Conservation (phyloP, 2,329 filamentous ascomycete species). For the Rasamsonia emersonii region DNA sequence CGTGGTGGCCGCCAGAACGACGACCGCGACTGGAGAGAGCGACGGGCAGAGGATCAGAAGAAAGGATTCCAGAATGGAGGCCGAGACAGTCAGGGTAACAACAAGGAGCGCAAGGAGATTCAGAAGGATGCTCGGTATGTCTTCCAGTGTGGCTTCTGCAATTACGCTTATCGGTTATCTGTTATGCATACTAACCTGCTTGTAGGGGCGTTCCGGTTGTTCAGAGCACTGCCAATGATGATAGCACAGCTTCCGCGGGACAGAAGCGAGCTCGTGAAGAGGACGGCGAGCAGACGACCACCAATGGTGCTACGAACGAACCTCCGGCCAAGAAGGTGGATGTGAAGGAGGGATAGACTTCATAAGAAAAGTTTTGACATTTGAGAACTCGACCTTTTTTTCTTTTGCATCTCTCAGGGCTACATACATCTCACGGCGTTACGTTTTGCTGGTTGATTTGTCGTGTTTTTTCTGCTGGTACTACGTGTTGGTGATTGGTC, state of each 20-base stretch:
- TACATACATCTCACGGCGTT: too few relatives aligned
- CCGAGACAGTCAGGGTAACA: slow-evolving; percentile 20
- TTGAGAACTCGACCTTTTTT: too few relatives aligned
- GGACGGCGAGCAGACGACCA: too few relatives aligned
- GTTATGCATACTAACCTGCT: slow-evolving; percentile 10
- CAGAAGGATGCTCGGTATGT: slow-evolving; percentile 36
- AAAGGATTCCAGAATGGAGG: slow-evolving; percentile 29
- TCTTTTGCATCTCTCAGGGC: too few relatives aligned
- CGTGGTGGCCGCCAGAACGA: slow-evolving; percentile 22
- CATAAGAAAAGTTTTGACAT: background rate
- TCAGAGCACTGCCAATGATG: slow-evolving; percentile 26
- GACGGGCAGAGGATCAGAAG: slow-evolving; percentile 36
- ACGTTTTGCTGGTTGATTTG: too few relatives aligned
- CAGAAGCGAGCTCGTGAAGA: slow-evolving; percentile 42
- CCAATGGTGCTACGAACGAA: slow-evolving; percentile 17
- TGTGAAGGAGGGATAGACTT: slow-evolving; percentile 29
- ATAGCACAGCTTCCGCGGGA: slow-evolving; percentile 14
- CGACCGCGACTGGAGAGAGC: slow-evolving; percentile 36
- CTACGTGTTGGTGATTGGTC: too few relatives aligned
- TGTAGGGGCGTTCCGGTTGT: slow-evolving; percentile 37
- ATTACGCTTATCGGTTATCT: background rate
- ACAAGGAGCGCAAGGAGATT: slow-evolving; percentile 23
- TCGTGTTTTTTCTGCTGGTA: too few relatives aligned
- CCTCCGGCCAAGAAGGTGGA: slow-evolving; percentile 43
- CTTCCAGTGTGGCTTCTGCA: background rate